Base-by-base conservation (phyloP, 1,284 basidiomycete species). In the Coniferiporia weirii region DNA sequence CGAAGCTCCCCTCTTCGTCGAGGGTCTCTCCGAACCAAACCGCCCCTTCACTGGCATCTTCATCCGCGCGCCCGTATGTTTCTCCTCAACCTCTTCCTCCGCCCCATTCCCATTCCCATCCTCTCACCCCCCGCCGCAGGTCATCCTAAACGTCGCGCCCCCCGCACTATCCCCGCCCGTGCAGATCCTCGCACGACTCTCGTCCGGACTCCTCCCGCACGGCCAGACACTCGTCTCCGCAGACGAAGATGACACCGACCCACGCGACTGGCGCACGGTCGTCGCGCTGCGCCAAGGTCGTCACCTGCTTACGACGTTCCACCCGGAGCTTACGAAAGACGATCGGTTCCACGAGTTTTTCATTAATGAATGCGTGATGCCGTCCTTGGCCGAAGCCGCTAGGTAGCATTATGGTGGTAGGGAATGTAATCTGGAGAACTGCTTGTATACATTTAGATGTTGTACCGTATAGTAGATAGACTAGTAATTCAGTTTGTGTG, bases 321-420 rank as follows among this genome's bases (percentile, higher is more conserved):
- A 98, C 69, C 96, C 96, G 0, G 96, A 98, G 73, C 76, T 98
- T 48, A 96, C 92, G 15, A 79, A 80, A 43, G 96, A 99, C 70
- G 76, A 82, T 59, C 83, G 96, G 38, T 90, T 98, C 68, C 95
- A 98, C 70, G 88, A 95, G 64, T 93, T 89, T 68, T 95, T 93
- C 66, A 76, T 94, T 36, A 76, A 76, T 56, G 76, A 83, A 65
- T 89, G 85, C 65, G 85, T 90, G 9, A 56, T 79, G n/a, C 71
- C 72, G 1, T 69, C 70, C 1, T 51, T 73, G 8, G 54, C 38
- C 8, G 38, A 40, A 27, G 3, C 27, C 27, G 27, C 27, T 27
- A 27, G 27, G 27, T 27, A 27, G 27, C 27, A 27, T 27, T 27
- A 5, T 27, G 27, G 27, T 27, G 27, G 27, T 27, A 27, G 27